Base-by-base conservation (phyloP, 2,329 filamentous ascomycete genomes). In the Domatiomyces globalis region DNA sequence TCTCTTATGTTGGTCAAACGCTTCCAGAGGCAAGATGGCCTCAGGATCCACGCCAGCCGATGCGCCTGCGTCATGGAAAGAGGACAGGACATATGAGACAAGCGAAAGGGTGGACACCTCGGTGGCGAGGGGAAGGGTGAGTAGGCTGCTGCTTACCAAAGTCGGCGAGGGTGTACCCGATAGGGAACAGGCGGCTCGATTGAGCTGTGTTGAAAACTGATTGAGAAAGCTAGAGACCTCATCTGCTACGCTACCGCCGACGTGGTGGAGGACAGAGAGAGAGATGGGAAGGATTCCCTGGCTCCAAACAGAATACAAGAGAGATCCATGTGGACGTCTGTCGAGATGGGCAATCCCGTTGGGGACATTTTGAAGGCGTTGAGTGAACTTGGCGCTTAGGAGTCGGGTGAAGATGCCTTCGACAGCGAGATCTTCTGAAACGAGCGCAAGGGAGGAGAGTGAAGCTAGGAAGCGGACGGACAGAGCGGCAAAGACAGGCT, bases 171-270 rank as follows among this genome's bases (percentile, higher is more conserved):
- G 66, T 17, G 61, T 62, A 9, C 63, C 61, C 7, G 86, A 83
- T 55, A 96, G 81, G 1, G 84, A 78, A 48, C 81, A 78, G 6
- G 84, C 77, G 10, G 86, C 86, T 27, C 85, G 79, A 43, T 72
- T 69, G 8, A 98, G 75, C 53, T 96, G 81, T 46, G 81, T 77
- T 9, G 86, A 83, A 66, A 95, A 98, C 64, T 88, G 84, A 63
- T 94, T 94, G 25, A 98, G 75, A 63, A 96, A 94, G 52, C 83
- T 82, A 0, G 85, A 79, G 5, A 96, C 80, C 66, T 98, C 92
- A 0, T 83, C 80, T 0, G 88, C 89, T 46, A 94, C 80, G 1
- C 86, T 84, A 1, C 81, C 77, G 9, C 88, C 87, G 17, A 98
- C 80, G 9, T 85, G 81, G 53, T 84, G 80, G 18, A 98, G 77